Evolutionary conservation across 495 filamentous ascomycete genomes (phyloP), one percentile per base, ranked within the genome.

Genomic region (Xylaria castorea): DNA sequence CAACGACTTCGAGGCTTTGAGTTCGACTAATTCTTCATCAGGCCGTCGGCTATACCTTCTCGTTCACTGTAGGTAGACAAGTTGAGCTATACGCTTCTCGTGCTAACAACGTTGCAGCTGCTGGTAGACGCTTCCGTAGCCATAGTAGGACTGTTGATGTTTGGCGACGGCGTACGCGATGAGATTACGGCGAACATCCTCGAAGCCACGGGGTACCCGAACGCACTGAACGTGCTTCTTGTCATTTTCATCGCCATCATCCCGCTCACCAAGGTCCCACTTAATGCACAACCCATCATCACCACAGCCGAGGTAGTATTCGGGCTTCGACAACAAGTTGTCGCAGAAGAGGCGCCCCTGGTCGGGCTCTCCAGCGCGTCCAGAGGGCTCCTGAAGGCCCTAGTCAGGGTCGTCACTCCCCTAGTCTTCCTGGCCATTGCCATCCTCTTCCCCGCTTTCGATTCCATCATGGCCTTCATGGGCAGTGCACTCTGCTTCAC

Each of bases 161-260:
- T 97, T 80, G 96, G 96, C 67, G 91, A 97, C 75, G 85, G 80
- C 25, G 91, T 97, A 51, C 89, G 85, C 32, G 94, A 97, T 74
- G 96, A 97, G 79, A 89, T 99, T 78, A 98, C 96, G 5, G 91
- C 92, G 53, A 98, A 97, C 80, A 89, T 99, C 53, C 85, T 98
- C 51, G 81, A 86, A 50, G 90, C 89, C 11, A 77, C 87, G 53
- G 89, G 90, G 57, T 98, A 97, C 80, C 95, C 96, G 1, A 83
- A 87, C n/a, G 85, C 82, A 0, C 77, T 97, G 40, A 92, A 91
- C 20, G 81, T 95, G 48, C 87, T 93, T 72, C 93, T 98, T 75
- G 91, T 93, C 51, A 81, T 92, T 55, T 96, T 94, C 81, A 92
- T 98, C 73, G 91, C 92, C 64, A 94, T 98, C 76, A 97, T 99